Base-by-base conservation (phyloP, 495 filamentous ascomycete species). In the Lentithecium fluviatile region DNA sequence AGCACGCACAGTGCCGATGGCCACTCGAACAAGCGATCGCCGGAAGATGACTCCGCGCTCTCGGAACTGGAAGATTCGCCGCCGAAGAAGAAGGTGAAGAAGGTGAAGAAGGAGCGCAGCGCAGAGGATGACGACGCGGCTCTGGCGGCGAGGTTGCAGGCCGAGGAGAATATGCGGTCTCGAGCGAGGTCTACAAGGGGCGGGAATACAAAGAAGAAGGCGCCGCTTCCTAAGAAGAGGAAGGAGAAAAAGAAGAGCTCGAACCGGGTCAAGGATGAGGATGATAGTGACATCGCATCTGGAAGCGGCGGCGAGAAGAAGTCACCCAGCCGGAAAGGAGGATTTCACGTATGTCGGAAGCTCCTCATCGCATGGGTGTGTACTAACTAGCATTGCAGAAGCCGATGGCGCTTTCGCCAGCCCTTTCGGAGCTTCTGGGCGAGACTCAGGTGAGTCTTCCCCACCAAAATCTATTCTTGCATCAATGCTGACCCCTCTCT, bases 141-240 rank as follows among this genome's bases (percentile, higher is more conserved):
- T 8, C 81, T 91, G 56, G 94, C 94, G 1, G 91, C 90, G 2
- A 85, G 86, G 71, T 79, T 98, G 26, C 94, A 98, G 74, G 94
- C 91, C 1, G 87, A 96, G 74, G 90, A 94, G 78, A 96, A 97
- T 71, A 77, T 83, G 57, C 78, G 83, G 37, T 47, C 48, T 15
- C 29, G 75, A 76, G 85, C 81, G 20, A 81, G 92, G 19, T 78
- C 86, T 17, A 96, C 91, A 0, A 79, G 92, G 34, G 81, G 81
- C 7, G 89, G 85, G 4, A 79, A 77, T 38, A 83, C 83, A 2
- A 72, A 70, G 64, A 73, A 69, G 56, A 53, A 55, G 50, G 61
- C 69, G 20, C 63, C 74, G 19, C 76, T 74, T 59, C 56, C 52
- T 40, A 73, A 73, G 60, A 84, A 82, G 69, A 75, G 78, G 52